Base-by-base conservation (phyloP, 305 asterid genomes). In the Plantago lanceolata region DNA sequence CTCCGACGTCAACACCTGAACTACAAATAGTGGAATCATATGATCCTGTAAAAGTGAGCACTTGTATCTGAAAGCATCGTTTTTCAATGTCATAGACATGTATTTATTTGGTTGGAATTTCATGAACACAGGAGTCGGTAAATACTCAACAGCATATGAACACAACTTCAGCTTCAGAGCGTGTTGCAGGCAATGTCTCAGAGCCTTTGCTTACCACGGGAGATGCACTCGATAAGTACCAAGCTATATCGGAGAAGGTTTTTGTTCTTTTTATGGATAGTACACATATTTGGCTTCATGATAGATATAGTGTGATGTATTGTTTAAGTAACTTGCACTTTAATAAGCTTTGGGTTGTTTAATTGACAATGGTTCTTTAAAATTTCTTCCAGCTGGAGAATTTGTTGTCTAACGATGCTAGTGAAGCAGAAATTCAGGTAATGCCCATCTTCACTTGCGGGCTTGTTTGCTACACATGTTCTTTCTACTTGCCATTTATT, bases 151-250 rank as follows among this genome's bases (percentile, higher is more conserved):
- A 76, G 76, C 81, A 88, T 68, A 57, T 73, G 58, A 85, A 73
- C 79, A 74, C 86, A 49, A 61, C 85, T 60, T 26, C 82, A 64
- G 78, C 85, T 58, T 78, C 94, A 50, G 99, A 89, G 61, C 85
- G 83, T 28, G 67, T 78, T 48, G 94, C 81, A 65, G 83, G 71
- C 73, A 76, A 59, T 66, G 71, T 73, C 26, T 65, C 83, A 19
- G 96, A 94, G 72, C 88, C 88, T 19, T 74, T 79, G 70, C 72
- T 90, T 63, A 77, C 94, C 66, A 90, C 98, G 28, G 89, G 96
- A 59, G 96, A 94, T 67, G 96, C 96, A 29, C 73, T 94, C 83
- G 96, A 88, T 47, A 85, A 86, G 78, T 94, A 88, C 81, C 96
- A 86, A 81, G 66, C 74, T 62, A 79, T 94, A 58, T 85, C 96